These are phyloP conservation scores for Pseudogymnoascus sp. DNA, from an alignment of 2,329 filamentous ascomycete species.

Conservation along the genomic window DNA sequence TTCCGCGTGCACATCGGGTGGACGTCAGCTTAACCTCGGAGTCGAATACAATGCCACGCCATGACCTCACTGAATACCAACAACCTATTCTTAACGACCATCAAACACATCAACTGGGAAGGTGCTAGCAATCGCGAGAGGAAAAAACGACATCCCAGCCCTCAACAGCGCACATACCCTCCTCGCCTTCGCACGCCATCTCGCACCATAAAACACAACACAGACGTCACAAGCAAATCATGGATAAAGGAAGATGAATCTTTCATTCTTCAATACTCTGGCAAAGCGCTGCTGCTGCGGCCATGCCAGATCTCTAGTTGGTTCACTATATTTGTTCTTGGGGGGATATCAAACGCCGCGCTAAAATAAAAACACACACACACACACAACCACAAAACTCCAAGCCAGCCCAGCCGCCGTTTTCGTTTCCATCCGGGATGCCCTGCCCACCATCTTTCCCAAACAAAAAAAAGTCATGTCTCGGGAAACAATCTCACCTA, in stretches of 20 bases:
- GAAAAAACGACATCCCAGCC: background rate
- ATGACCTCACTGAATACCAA: background rate
- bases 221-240: background rate
- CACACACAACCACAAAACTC: background rate
- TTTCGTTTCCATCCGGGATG: background rate
- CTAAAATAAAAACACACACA: background rate
- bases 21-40: background rate
- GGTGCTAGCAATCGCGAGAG: background rate
- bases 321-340: background rate
- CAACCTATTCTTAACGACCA: background rate
- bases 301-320: background rate
- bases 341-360: slow-evolving; percentile 4
- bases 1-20: background rate
- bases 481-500: background rate
- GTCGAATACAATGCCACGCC: background rate
- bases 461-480: background rate
- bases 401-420: background rate
- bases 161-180: background rate
- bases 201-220: background rate
- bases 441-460: background rate
- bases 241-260: background rate
- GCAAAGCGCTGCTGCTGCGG: background rate
- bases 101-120: background rate
- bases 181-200: background rate
- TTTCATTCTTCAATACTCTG: background rate